Base-by-base conservation (phyloP, 2,329 filamentous ascomycete species). In the Cladosporium sp. region DNA sequence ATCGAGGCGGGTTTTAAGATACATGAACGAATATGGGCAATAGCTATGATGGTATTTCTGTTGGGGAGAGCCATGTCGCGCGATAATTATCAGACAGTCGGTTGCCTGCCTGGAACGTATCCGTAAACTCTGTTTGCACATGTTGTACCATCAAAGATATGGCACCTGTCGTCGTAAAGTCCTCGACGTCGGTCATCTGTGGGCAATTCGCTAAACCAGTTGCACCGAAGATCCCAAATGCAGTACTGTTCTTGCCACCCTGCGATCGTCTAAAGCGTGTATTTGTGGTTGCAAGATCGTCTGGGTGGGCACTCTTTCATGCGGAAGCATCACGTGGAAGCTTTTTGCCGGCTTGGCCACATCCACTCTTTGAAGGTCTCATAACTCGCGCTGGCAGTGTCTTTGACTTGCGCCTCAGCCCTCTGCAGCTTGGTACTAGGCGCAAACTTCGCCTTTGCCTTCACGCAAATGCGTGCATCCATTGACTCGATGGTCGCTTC, bases 381-480 rank as follows among this genome's bases (percentile, higher is more conserved):
- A 64, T 75, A 75, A 14, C 59, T 71, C 58, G 68, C 66, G 23
- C 67, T 66, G 11, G 68, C 68, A 23, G 46, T 65, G 6, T 67
- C 69, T 33, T 72, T 71, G 16, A 68, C 66, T 52, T 63, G 67
- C 33, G 71, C 69, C 37, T 65, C 68, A 21, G 69, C 65, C 33
- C 65, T 67, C 53, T 71, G 68, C n/a, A 70, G 28, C 26, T 65
- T 65, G 28, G 66, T 69, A 16, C 69, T 68, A 8, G 71, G 66
- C 49, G 65, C 69, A 57, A 76, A 75, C 52, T 67, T 72, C 23
- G 71, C 71, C 56, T 73, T 73, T 28, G 86, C 87, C 72, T 85
- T 83, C 0, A 89, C 87, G 71, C 82, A 87, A 11, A 87, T 74
- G 35, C 76, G 78, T 5, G 88, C 89, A n/a, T 82, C 79, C 26